These are phyloP conservation scores for Zanthoxylum bungeanum DNA, from an alignment of 345 rosid genomes.

Conservation along the genomic window DNA sequence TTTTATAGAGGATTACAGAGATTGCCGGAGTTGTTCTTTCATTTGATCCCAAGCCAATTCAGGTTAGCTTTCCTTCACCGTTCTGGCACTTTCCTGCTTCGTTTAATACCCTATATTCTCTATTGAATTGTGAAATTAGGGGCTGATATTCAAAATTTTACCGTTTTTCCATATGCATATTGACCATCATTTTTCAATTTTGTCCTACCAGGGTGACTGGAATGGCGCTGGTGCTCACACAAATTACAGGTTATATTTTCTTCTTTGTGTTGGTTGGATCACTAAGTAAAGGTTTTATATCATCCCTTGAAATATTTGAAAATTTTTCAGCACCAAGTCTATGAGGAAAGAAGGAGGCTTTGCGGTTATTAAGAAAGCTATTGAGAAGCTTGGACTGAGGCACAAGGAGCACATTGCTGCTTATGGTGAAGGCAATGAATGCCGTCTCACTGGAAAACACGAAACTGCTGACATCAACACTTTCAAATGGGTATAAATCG, in stretches of 20 bases:
- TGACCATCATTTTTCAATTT: background rate
- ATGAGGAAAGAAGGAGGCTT: conserved; percentile 80
- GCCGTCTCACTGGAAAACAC: conserved; percentile 79
- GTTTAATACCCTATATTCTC: too few species aligned
- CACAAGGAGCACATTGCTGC: conserved; percentile 92
- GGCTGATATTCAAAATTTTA: too few species aligned
- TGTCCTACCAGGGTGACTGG: conserved; percentile 65
- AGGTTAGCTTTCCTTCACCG: too few species aligned
- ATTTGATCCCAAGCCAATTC: conserved; percentile 88
- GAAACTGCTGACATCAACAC: conserved; percentile 86
- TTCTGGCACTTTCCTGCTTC: too few species aligned
- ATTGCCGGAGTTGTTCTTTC: conserved; percentile 87
- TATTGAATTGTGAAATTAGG: too few species aligned
- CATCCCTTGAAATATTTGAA: too few species aligned
- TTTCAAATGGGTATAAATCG: conserved; percentile 63
- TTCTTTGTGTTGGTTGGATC: background rate
- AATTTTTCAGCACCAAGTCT: conserved; percentile 60
- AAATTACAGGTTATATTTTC: conserved; percentile 64
- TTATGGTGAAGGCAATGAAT: conserved; percentile 95
- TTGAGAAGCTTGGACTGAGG: conserved; percentile 70
- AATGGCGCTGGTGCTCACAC: conserved; percentile 97
- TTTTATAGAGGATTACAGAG: conserved; percentile 88
- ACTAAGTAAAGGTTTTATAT: background rate
- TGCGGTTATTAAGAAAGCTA: conserved; percentile 74
- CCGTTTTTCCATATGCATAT: background rate